Percentiles rank a stretch among this genome's conserved stretches.
Conservation (phyloP, 768 basidiomycete genomes). For the Nidularia pulvinata region DNA sequence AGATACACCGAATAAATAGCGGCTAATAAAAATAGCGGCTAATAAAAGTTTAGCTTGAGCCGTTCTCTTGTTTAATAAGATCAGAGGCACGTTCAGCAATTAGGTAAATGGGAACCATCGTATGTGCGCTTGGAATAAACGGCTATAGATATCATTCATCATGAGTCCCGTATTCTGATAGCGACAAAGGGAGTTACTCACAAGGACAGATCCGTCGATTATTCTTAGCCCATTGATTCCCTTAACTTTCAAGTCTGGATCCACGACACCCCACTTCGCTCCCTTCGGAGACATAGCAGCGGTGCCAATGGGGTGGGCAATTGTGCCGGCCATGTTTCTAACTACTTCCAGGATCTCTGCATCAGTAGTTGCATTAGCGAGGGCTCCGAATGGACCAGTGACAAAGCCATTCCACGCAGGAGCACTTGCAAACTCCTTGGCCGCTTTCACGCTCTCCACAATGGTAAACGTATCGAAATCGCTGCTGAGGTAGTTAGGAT, state of each 20-base stretch:
- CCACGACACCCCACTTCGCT: constrained; percentile 27
- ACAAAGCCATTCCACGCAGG: constrained; percentile 17
- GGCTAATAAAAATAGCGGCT: no score
- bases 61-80: neutral
- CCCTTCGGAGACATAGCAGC: constrained; percentile 24
- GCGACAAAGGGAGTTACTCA: neutral
- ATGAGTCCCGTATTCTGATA: neutral
- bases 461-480: constrained; percentile 17
- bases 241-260: constrained; percentile 34
- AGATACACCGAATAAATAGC: no score
- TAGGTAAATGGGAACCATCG: neutral
- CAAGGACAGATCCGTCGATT: constrained; percentile 2
- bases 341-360: constrained; percentile 16
- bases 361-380: constrained; percentile 3
- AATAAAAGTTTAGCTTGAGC: no score
- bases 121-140: neutral
- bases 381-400: constrained; percentile 9
- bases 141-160: neutral
- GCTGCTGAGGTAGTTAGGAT: constrained; percentile 14
- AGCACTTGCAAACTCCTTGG: constrained; percentile 13
- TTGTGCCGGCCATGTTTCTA: constrained; percentile 11
- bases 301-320: constrained; percentile 27
- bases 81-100: neutral
- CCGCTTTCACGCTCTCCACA: constrained; percentile 13
- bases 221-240: constrained; percentile 7